Conservation (phyloP, 2,329 filamentous ascomycete genomes). For the Trichoderma sp. region DNA sequence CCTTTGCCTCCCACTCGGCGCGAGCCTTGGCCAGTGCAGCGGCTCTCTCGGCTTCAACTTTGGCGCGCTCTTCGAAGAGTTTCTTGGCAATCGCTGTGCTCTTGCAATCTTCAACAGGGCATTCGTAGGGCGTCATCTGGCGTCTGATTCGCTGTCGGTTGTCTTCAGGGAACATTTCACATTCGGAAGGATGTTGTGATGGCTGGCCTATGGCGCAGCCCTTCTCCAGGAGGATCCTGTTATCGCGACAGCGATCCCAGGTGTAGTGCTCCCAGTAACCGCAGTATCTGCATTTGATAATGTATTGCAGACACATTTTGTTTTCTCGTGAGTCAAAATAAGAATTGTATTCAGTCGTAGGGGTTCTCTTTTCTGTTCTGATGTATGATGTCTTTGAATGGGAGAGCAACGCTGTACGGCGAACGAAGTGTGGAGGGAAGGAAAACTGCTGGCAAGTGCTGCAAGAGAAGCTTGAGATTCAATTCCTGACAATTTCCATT, state of each 20-base stretch:
- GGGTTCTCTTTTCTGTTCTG: constrained; percentile 28
- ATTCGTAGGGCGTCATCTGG: constrained; percentile 26
- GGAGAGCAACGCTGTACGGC: neutral
- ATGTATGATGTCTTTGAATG: neutral
- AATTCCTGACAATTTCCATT: neutral
- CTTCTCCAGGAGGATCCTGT: neutral
- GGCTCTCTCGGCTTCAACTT: constrained; percentile 11
- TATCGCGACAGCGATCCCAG: constrained; percentile 26
- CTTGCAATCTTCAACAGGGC: constrained; percentile 22
- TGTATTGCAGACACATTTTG: constrained; percentile 26
- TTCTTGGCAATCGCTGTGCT: constrained; percentile 26
- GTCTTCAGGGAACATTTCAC: constrained; percentile 17
- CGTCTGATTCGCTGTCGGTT: constrained; percentile 14
- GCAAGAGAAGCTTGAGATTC: neutral
- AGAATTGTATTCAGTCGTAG: constrained; percentile 29
- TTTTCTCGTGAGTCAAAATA: constrained; percentile 15
- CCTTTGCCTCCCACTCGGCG: constrained; percentile 20
- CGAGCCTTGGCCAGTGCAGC: constrained; percentile 12
- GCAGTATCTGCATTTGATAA: constrained; percentile 24
- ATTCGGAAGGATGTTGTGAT: constrained; percentile 21
- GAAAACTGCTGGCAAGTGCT: neutral
- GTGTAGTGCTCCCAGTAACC: constrained; percentile 21
- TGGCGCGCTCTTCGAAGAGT: constrained; percentile 21
- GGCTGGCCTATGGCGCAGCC: constrained; percentile 17
- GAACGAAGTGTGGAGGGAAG: neutral